Base-by-base conservation (phyloP, 257 asterid species). In the Solanum ossicruentum region DNA sequence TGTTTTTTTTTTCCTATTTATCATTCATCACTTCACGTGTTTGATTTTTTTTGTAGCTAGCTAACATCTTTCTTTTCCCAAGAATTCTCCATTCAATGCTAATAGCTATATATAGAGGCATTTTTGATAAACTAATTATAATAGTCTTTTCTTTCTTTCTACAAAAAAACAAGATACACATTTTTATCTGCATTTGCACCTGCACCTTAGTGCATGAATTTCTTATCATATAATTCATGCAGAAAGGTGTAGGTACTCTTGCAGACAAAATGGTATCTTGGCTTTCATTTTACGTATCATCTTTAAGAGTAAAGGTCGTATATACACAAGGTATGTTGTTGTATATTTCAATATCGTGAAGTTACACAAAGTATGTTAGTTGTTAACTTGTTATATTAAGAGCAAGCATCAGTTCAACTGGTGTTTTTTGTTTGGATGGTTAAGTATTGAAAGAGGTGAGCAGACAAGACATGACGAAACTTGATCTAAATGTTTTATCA, bases 181-280 rank as follows among this genome's bases (percentile, higher is more conserved):
- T 36, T 71, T 88, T 88, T 83, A 67, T 88, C 87, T 88, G 88
- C 88, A 88, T 88, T 88, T 88, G 85, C 90, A 88, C 88, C 90
- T 88, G 85, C 90, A 88, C 88, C 88, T 87, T 79, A 8, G 52
- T 18, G 47, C 7, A 20, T 51, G n/a, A 58, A 17, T 66, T 39
- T 21, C 10, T 80, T 78, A 15, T n/a, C 23, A 2, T 75, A 23
- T 39, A 4, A 56, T 49, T 28, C 20, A 52, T 18, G 70, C 13
- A 56, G 84, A 85, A 77, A 77, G 88, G 90, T 88, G 90, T 67
- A 36, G 85, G 47, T 70, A 85, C 82, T 49, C 41, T 9, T 71
- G 90, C 90, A 88, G 90, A 69, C 69, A 69, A 88, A 66, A 61
- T 26, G 70, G 51, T 85, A 77, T 83, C 88, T 85, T 85, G 84